Evolutionary conservation across 108 stramenopile species (phyloP).

Genomic region (Cyclotella baltica): DNA sequence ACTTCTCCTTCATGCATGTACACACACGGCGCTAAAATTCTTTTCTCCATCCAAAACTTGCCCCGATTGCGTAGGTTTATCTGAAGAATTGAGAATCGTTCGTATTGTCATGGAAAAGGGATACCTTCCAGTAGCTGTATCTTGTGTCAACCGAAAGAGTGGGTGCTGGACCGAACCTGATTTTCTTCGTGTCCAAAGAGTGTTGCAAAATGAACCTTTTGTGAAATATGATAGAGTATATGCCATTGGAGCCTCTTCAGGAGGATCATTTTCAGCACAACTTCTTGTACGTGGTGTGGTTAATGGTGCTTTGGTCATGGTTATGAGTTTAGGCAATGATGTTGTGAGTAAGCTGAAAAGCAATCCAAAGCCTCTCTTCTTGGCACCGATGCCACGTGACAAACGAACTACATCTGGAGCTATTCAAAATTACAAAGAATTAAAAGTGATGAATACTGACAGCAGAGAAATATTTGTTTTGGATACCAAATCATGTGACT

Average conservation of each 20-base stretch:
- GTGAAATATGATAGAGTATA: constrained; percentile 10
- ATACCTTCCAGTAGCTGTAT: constrained; percentile 52
- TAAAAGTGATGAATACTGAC: constrained; percentile 10
- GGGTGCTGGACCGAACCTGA: constrained; percentile 54
- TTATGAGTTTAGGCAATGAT: constrained; percentile 41
- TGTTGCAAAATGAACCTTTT: constrained; percentile 24
- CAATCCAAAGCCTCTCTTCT: constrained; percentile 40
- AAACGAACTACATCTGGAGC: constrained; percentile 24
- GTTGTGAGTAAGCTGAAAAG: constrained; percentile 19
- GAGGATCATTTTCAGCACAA: constrained; percentile 54
- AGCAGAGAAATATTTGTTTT: constrained; percentile 28
- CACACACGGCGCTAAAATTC: constrained; percentile 35
- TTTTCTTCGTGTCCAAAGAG: constrained; percentile 27
- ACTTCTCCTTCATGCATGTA: not conserved
- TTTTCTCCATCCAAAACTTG: constrained; percentile 54
- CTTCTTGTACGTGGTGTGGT: constrained; percentile 34
- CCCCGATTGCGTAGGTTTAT: constrained; percentile 54
- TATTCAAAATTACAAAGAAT: constrained; percentile 39
- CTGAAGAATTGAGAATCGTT: constrained; percentile 57
- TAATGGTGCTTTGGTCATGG: constrained; percentile 53
- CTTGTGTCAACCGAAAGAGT: constrained; percentile 31
- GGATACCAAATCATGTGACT: constrained; percentile 42
- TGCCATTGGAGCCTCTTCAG: constrained; percentile 62
- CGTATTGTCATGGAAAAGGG: constrained; percentile 43
- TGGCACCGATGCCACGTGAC: constrained; percentile 63